phyloP scores from a whole-genome alignment of 768 basidiomycete species.

The Multifurca ochricompacta region DNA sequence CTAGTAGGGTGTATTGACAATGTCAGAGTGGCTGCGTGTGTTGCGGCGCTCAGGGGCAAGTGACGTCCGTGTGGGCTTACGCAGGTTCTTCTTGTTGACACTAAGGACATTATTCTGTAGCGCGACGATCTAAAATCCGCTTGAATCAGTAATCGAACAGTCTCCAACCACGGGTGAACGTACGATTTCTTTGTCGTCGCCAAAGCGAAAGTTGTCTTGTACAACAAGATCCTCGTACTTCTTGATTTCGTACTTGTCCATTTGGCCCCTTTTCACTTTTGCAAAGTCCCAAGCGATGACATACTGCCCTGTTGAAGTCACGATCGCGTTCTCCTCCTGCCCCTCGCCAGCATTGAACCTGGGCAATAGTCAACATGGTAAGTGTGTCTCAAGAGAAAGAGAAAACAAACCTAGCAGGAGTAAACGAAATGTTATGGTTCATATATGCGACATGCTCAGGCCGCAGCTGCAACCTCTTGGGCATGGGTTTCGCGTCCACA shows the following conservation, averaged over 20 bases:
- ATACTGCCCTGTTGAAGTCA: conserved; percentile 87
- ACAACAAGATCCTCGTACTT: conserved; percentile 92
- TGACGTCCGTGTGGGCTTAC: conserved; percentile 71
- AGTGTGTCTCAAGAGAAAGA: neutral
- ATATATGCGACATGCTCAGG: conserved; percentile 93
- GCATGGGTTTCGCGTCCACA: conserved; percentile 86
- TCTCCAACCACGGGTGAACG: conserved; percentile 27
- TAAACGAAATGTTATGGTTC: conserved; percentile 79
- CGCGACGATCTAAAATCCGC: conserved; percentile 85
- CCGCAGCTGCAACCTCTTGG: conserved; percentile 78
- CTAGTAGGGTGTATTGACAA: conserved; percentile 20
- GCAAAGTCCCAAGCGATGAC: conserved; percentile 97
- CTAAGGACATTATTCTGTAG: conserved; percentile 89
- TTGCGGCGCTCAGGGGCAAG: conserved; percentile 41
- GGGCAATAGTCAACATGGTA: conserved; percentile 2
- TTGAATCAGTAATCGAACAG: conserved; percentile 7
- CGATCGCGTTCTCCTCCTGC: conserved; percentile 88
- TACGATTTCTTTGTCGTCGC: conserved; percentile 94
- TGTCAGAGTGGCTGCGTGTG: conserved; percentile 15
- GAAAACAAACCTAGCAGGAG: conserved; percentile 73
- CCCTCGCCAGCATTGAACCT: conserved; percentile 92
- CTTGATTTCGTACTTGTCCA: conserved; percentile 94
- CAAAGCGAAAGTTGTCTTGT: conserved; percentile 97
- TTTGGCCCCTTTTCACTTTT: conserved; percentile 86
- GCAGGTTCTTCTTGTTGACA: conserved; percentile 88